Evolutionary conservation across 768 basidiomycete genomes (phyloP).

Genomic region (Strobilomyces echinocephalus): DNA sequence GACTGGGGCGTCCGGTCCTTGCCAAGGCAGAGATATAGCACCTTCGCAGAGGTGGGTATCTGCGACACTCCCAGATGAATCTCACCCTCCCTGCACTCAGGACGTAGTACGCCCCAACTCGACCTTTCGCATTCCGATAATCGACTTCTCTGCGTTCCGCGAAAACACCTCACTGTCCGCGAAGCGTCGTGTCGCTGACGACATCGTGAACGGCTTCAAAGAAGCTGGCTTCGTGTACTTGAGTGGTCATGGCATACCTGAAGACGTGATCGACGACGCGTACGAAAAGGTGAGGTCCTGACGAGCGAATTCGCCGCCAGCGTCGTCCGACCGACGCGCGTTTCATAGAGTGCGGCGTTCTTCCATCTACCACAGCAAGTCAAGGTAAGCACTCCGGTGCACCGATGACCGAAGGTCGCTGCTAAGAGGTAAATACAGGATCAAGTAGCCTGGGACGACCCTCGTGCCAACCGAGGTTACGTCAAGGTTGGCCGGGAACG

Average conservation of each 20-base stretch:
- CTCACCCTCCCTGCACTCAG: conserved; percentile 19
- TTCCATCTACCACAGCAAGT: conserved; percentile 58
- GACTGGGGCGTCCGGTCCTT: not conserved
- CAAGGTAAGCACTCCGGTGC: conserved; percentile 42
- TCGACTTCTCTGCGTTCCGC: conserved; percentile 72
- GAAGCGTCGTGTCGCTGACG: conserved; percentile 57
- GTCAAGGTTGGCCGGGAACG: conserved; percentile 78
- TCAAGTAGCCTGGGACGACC: conserved; percentile 76
- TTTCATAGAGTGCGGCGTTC: conserved; percentile 65
- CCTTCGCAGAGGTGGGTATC: conserved; percentile 22
- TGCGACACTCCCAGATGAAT: not conserved
- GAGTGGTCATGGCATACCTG: conserved; percentile 63
- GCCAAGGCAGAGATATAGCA: conserved; percentile 16
- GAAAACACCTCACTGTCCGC: conserved; percentile 45
- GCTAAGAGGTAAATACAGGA: conserved; percentile 34
- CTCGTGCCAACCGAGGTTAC: conserved; percentile 81
- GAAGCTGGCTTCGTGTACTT: conserved; percentile 80
- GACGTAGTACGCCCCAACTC: conserved; percentile 33
- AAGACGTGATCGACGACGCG: conserved; percentile 49
- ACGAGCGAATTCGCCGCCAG: conserved; percentile 1
- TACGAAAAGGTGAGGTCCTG: conserved; percentile 54
- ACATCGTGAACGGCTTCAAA: conserved; percentile 73
- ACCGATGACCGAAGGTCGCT: not conserved
- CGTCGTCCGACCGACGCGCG: not conserved
- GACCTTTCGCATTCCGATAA: conserved; percentile 64